Conservation (phyloP, 2,329 filamentous ascomycete species). For the Paecilomyces formosus region DNA sequence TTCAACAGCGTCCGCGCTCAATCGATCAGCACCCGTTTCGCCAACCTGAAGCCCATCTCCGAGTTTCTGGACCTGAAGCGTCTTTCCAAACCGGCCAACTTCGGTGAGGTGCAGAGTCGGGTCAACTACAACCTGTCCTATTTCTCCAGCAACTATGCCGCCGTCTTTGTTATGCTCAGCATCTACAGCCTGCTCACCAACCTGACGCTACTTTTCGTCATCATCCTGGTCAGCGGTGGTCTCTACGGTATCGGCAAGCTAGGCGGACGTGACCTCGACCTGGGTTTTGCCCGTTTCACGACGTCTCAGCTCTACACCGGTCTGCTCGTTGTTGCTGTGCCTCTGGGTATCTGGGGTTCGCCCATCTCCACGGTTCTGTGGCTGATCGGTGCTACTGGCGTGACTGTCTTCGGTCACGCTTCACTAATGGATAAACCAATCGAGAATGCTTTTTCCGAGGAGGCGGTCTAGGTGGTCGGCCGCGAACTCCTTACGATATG, state of each 20-base stretch:
- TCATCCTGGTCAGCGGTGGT: slow-evolving; percentile 75
- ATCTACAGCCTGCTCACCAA: slow-evolving; percentile 94
- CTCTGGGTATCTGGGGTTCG: slow-evolving; percentile 76
- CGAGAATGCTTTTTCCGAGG: slow-evolving; percentile 99
- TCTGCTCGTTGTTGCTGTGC: slow-evolving; percentile 74
- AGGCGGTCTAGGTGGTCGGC: slow-evolving; percentile 99
- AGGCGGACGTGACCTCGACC: slow-evolving; percentile 76
- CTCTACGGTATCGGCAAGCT: slow-evolving; percentile 90
- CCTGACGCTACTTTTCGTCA: slow-evolving; percentile 79
- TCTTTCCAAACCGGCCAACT: slow-evolving; percentile 87
- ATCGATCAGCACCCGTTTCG: slow-evolving; percentile 72
- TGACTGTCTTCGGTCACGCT: slow-evolving; percentile 91
- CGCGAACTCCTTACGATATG: slow-evolving; percentile 90
- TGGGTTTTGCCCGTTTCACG: slow-evolving; percentile 75
- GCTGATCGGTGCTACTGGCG: slow-evolving; percentile 91
- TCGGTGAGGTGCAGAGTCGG: slow-evolving; percentile 79
- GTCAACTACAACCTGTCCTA: slow-evolving; percentile 96
- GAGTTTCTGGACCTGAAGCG: slow-evolving; percentile 97
- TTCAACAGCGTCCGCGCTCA: slow-evolving; percentile 77
- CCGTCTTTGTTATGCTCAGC: slow-evolving; percentile 88
- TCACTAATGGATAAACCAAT: slow-evolving; percentile 96
- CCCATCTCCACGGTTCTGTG: slow-evolving; percentile 81
- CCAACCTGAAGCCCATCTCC: slow-evolving; percentile 81
- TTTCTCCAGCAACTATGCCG: slow-evolving; percentile 97
- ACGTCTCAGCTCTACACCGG: slow-evolving; percentile 91